Evolutionary conservation across 2,329 filamentous ascomycete species (phyloP).

Genomic region (Phoma sp.): DNA sequence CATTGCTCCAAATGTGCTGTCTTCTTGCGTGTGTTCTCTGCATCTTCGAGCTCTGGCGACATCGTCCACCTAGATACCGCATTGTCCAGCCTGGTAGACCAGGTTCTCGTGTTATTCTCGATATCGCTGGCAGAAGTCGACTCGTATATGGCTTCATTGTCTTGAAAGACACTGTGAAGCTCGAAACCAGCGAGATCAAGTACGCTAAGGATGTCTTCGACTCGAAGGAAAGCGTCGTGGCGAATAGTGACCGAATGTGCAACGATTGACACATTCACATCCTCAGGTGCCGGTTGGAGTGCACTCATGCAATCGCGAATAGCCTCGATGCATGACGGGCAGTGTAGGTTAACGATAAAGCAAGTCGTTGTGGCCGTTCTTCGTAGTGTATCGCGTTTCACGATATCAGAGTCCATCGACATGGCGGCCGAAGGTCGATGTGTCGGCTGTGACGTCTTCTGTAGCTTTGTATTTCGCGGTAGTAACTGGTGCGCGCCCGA

Average conservation of each 20-base stretch:
- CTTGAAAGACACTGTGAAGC: slow-evolving; percentile 56
- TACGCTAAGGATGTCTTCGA: slow-evolving; percentile 50
- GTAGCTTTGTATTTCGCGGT: no score
- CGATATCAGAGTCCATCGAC: slow-evolving; percentile 18
- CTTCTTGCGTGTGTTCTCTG: slow-evolving; percentile 38
- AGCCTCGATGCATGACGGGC: slow-evolving; percentile 72
- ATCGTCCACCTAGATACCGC: slow-evolving; percentile 37
- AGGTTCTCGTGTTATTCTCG: slow-evolving; percentile 30
- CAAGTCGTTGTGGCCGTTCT: slow-evolving; percentile 59
- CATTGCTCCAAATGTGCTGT: slow-evolving; percentile 43
- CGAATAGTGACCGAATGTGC: slow-evolving; percentile 71
- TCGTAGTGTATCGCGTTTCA: slow-evolving; percentile 19
- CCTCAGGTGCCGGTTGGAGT: slow-evolving; percentile 57
- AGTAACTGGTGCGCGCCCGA: no score
- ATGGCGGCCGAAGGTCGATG: slow-evolving; percentile 6
- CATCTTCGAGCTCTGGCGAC: slow-evolving; percentile 13
- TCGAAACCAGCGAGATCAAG: slow-evolving; percentile 67
- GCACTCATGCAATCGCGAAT: slow-evolving; percentile 65
- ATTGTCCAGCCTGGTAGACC: slow-evolving; percentile 45
- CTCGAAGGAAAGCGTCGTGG: slow-evolving; percentile 54
- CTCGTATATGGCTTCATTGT: slow-evolving; percentile 22
- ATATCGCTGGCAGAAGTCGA: slow-evolving; percentile 23
- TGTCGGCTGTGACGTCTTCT: not conserved
- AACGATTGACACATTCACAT: slow-evolving; percentile 73
- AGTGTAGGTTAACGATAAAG: slow-evolving; percentile 77